Evolutionary conservation across 768 basidiomycete genomes (phyloP), one percentile per base, ranked within the genome.

Genomic region (Macrolepiota fuliginosa): DNA sequence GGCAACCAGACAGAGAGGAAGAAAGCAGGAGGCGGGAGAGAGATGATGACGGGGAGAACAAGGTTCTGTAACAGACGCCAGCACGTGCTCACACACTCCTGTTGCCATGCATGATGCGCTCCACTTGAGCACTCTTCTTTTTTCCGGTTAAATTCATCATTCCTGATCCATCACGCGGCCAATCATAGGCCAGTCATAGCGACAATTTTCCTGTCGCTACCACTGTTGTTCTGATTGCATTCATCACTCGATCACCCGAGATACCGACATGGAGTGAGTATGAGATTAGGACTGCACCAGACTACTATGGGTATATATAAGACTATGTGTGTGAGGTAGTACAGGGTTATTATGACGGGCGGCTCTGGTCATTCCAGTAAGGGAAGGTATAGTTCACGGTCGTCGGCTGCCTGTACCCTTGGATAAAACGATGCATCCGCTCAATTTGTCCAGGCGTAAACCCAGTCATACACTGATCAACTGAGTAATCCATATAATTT

Each of bases 401-500:
- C 29, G 22, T 56, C 15, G 47, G 47, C 25, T 50, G 37, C 24
- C 66, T 59, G 32, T 57, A 67, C 36, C 51, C 54, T 62, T 62
- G 56, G 13, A 67, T 63, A 13, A 60, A 62, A 22, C 56, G 35
- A 61, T 70, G 68, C 66, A 79, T 68, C 57, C 79, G 75, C n/a
- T 71, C 68, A 51, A 69, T 71, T 63, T 82, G 80, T 17, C 81
- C 80, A 32, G 71, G 40, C 13, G 81, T 80, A 70, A 81, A 81
- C 60, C 73, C 70, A 3, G 70, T 77, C 74, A 79, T 79, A 69
- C 79, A 81, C 46, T 67, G 67, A 62, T 83, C 81, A 59, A 76
- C 72, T 5, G 74, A 74, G 72, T 80, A 81, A 67, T 82, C 81
- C 81, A 82, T 81, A 70, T 71, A 81, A 71, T 80, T 80, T 64